A percentile compares a stretch with the other conserved stretches of the same genome.
Conservation (phyloP, 2,329 filamentous ascomycete genomes). For the Venturia effusa region DNA sequence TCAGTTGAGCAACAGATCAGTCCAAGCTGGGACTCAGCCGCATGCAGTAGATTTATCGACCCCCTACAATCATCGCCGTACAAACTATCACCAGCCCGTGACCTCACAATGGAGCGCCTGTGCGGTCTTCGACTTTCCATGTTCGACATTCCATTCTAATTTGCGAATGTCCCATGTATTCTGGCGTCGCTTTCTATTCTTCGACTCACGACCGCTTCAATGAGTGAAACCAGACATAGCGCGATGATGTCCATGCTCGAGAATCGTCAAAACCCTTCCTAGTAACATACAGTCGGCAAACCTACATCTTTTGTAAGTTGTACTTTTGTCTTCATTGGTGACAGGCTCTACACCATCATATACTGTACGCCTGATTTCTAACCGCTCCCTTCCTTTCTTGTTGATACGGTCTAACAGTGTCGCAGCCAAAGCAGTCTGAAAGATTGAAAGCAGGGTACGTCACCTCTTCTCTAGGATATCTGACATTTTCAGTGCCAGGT, state of each 20-base stretch:
- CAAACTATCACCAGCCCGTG: not conserved
- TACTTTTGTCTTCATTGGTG: not conserved
- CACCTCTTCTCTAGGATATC: not conserved
- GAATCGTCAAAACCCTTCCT: not conserved
- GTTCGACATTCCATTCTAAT: not conserved
- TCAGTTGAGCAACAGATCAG: not conserved
- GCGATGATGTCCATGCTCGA: not conserved
- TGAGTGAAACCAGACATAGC: not conserved
- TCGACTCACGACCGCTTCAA: not conserved
- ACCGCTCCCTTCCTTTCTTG: not conserved
- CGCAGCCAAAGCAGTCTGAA: not conserved
- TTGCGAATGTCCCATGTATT: not conserved
- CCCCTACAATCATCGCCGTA: not conserved
- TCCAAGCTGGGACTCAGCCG: not conserved
- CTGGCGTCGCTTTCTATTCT: not conserved
- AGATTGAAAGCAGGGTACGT: not conserved
- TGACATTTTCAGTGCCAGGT: not conserved
- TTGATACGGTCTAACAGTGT: not conserved
- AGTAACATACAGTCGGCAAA: not conserved
- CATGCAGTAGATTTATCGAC: not conserved
- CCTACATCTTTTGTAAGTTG: not conserved
- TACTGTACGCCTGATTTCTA: not conserved
- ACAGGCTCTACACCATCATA: not conserved
- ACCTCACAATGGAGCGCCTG: not conserved
- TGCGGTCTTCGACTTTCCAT: not conserved